Conservation (phyloP, 2,329 filamentous ascomycete species). For the Ophioceras dolichostomum region DNA sequence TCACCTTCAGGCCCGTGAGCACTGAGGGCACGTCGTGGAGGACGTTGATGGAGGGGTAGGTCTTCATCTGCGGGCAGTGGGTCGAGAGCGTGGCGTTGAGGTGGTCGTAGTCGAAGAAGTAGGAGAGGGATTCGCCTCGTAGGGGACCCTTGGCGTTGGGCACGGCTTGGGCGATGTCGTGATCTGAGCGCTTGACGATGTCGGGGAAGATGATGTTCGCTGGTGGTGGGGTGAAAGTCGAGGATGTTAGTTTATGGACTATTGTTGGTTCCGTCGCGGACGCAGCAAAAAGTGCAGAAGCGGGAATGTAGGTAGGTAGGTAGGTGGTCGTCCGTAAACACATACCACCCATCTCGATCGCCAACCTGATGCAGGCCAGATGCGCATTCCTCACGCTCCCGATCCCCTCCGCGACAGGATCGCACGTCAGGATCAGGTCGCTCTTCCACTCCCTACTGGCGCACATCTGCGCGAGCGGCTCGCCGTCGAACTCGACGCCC, state of each 20-base stretch:
- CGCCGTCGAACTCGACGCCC: constrained; percentile 17
- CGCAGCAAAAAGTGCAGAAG: not conserved
- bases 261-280: too few relatives aligned
- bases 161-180: constrained; percentile 13
- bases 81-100: constrained; percentile 15
- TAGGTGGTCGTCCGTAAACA: too few relatives aligned
- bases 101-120: constrained; percentile 21
- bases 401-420: constrained; percentile 28
- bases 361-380: constrained; percentile 30
- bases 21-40: constrained; percentile 19
- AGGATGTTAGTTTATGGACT: not conserved
- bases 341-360: constrained; percentile 32
- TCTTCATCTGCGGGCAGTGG: constrained; percentile 22
- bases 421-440: constrained; percentile 28
- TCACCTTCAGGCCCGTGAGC: constrained; percentile 12
- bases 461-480: constrained; percentile 19
- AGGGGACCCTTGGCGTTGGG: constrained; percentile 14
- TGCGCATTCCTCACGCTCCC: constrained; percentile 30
- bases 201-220: constrained; percentile 24
- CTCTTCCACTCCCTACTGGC: constrained; percentile 23
- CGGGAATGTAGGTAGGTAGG: too few relatives aligned
- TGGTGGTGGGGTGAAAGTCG: constrained; percentile 9
- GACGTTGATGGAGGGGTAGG: constrained; percentile 20
- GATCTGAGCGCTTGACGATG: constrained; percentile 18
- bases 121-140: constrained; percentile 16